phyloP scores from a whole-genome alignment of 169 alveolate species.

The Cyclospora cayetanensis region DNA sequence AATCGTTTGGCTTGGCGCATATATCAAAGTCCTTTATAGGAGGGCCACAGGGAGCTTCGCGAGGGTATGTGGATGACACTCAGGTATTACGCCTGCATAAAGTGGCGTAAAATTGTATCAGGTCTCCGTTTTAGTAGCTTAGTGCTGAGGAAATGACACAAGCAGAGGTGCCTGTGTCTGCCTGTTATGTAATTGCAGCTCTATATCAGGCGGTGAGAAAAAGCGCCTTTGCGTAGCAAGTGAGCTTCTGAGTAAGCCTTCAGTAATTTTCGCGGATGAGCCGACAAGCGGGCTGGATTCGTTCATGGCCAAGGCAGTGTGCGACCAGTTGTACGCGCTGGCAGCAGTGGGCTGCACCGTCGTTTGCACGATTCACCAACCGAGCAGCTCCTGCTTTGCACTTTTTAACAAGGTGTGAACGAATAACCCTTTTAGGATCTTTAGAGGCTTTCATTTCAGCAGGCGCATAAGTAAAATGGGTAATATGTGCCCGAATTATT shows the following conservation, averaged over 20 bases:
- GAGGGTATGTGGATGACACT: conserved; percentile 38
- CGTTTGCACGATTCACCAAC: conserved; percentile 73
- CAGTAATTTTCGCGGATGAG: conserved; percentile 85
- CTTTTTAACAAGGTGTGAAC: conserved; percentile 72
- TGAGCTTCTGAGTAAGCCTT: conserved; percentile 81
- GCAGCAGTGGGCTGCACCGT: conserved; percentile 74
- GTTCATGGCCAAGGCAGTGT: conserved; percentile 71
- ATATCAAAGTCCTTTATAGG: conserved; percentile 54
- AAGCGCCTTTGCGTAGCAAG: conserved; percentile 80
- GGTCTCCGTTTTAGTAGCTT: neutral
- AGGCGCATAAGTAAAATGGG: no score
- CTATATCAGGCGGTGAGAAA: conserved; percentile 85
- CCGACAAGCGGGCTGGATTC: conserved; percentile 84
- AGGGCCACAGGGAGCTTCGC: conserved; percentile 43
- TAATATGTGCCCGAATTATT: no score
- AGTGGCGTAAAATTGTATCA: neutral
- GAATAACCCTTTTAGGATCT: no score
- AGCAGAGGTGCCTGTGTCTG: neutral
- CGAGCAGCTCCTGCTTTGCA: conserved; percentile 63
- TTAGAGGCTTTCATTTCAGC: no score
- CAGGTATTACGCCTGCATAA: neutral
- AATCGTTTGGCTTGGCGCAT: conserved; percentile 46
- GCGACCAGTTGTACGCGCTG: conserved; percentile 26
- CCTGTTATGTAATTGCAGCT: conserved; percentile 63
- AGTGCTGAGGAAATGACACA: no score